Conservation (phyloP, 345 rosid genomes). For the Gossypium sturtianum region DNA sequence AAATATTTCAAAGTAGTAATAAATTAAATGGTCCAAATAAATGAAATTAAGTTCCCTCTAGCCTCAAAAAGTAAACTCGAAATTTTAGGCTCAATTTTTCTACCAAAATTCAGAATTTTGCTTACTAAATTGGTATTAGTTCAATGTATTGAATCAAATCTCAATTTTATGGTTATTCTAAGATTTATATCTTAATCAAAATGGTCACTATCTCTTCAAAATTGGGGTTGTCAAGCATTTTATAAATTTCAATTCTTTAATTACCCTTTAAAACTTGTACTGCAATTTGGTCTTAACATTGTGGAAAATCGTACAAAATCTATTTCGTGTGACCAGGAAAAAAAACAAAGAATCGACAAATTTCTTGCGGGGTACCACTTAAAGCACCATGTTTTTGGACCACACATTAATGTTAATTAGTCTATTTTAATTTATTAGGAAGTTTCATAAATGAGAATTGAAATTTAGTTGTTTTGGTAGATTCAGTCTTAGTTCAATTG, state of each 20-base stretch:
- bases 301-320: background rate
- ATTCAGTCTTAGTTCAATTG: too few relatives aligned
- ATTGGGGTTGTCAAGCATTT: too few relatives aligned
- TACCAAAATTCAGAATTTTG: background rate
- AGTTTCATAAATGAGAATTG: background rate
- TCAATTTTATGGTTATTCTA: too few relatives aligned
- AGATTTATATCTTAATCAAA: too few relatives aligned
- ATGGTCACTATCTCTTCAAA: too few relatives aligned
- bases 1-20: too few relatives aligned
- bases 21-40: too few relatives aligned
- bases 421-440: background rate
- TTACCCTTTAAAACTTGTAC: background rate
- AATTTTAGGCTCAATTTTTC: background rate
- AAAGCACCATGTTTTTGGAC: background rate
- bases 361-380: background rate
- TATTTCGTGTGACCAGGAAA: background rate
- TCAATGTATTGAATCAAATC: background rate
- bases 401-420: background rate
- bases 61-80: too few relatives aligned
- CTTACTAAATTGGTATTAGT: background rate
- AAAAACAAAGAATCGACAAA: background rate
- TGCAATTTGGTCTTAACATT: background rate
- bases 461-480: too few relatives aligned
- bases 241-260: too few relatives aligned
- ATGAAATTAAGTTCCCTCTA: too few relatives aligned